Conservation (phyloP, 305 asterid species). For the Fraxinus platypoda region DNA sequence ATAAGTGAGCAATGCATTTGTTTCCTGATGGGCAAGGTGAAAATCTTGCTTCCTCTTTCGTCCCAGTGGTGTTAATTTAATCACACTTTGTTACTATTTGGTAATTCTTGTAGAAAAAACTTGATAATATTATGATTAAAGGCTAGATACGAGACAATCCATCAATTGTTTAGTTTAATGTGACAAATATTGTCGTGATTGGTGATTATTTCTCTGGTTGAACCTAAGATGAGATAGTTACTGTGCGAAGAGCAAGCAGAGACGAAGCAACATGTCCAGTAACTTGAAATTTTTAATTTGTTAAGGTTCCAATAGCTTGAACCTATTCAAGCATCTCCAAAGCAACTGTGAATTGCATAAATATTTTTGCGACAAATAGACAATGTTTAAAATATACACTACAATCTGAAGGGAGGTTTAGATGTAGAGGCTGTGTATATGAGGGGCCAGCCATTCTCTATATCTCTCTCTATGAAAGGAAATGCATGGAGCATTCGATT, state of each 20-base stretch:
- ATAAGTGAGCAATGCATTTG: neutral
- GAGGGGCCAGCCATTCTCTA: too few species aligned
- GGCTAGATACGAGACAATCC: neutral
- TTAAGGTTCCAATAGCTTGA: neutral
- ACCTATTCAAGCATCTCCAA: neutral
- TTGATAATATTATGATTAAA: neutral
- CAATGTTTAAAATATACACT: neutral
- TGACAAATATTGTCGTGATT: neutral
- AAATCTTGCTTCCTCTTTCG: neutral
- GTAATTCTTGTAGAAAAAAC: neutral
- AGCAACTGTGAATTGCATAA: neutral
- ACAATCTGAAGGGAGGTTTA: neutral
- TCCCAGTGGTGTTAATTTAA: neutral
- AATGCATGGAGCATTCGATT: constrained; percentile 57
- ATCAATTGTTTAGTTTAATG: neutral
- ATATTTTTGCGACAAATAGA: neutral
- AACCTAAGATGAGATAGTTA: neutral
- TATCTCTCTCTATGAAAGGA: too few species aligned
- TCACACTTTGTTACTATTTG: neutral
- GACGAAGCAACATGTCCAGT: neutral
- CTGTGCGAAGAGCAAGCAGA: neutral
- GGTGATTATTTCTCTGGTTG: neutral
- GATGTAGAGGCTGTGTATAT: neutral
- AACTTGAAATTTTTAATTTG: neutral
- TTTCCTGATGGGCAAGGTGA: neutral